Conservation (phyloP, 805 yeast genomes). For the Deakozyma indianensis region DNA sequence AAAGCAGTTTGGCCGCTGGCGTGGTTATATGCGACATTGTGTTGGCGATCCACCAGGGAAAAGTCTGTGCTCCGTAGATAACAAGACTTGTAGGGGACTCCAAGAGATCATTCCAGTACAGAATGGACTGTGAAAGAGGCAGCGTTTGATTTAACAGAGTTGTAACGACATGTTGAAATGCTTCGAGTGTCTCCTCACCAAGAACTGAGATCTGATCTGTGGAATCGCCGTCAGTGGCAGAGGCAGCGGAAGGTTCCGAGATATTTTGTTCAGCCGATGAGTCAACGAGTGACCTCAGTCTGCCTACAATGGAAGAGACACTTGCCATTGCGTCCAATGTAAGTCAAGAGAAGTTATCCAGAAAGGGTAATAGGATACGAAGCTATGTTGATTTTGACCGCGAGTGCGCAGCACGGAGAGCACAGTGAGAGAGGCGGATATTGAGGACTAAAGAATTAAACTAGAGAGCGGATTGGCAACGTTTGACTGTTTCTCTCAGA, state of each 20-base stretch:
- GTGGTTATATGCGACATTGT: not conserved
- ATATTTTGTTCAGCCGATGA: not conserved
- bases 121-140: slow-evolving; percentile 29
- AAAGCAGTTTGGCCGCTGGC: not conserved
- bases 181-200: not conserved
- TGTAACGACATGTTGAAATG: slow-evolving; percentile 14
- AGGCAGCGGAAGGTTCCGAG: not conserved
- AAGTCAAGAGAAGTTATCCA: no score
- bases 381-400: no score
- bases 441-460: no score
- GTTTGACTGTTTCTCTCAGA: no score
- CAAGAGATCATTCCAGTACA: slow-evolving; percentile 30
- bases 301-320: not conserved
- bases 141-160: slow-evolving; percentile 27
- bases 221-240: not conserved
- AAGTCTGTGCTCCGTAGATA: slow-evolving; percentile 27
- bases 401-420: no score
- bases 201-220: not conserved
- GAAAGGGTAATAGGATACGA: no score
- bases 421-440: no score
- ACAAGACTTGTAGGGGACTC: slow-evolving; percentile 20
- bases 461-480: no score
- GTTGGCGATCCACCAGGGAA: slow-evolving; percentile 7
- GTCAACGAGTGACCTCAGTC: not conserved
- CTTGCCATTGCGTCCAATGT: slow-evolving; percentile 1